phyloP scores from a whole-genome alignment of 1,284 basidiomycete genomes.

The Sanghuangporus sanghuang region DNA sequence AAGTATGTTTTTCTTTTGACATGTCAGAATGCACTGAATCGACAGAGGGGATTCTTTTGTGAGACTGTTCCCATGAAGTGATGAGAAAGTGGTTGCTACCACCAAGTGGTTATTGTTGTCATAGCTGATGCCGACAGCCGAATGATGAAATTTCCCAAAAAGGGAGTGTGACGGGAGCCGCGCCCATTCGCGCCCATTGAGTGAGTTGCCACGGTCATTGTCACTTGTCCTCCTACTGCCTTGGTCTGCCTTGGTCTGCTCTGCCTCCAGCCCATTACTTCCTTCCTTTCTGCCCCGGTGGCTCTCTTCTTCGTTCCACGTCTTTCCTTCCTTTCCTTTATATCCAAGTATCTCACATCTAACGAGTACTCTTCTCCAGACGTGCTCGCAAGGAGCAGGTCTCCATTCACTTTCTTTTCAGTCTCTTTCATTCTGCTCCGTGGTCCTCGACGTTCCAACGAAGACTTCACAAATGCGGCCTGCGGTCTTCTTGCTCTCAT shows the following conservation, averaged over 20 bases:
- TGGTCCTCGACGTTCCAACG: slow-evolving; percentile 16
- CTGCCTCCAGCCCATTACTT: slow-evolving; percentile 21
- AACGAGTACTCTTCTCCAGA: slow-evolving; percentile 24
- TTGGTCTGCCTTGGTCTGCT: slow-evolving; percentile 4
- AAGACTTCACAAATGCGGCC: slow-evolving; percentile 26
- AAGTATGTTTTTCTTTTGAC: too few species aligned
- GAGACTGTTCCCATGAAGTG: not conserved
- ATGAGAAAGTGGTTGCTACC: not conserved
- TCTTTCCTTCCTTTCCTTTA: slow-evolving; percentile 28
- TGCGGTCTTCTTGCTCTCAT: slow-evolving; percentile 6
- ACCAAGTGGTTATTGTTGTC: not conserved
- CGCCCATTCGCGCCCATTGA: not conserved
- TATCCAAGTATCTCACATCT: not conserved
- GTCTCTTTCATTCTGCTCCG: slow-evolving; percentile 22
- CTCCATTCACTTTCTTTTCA: slow-evolving; percentile 29
- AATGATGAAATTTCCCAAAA: not conserved
- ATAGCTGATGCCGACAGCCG: not conserved
- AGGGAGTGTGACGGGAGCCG: not conserved
- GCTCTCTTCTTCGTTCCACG: slow-evolving; percentile 40
- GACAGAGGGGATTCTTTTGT: not conserved
- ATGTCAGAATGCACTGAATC: too few species aligned
- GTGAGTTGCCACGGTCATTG: not conserved
- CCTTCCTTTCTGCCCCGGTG: slow-evolving; percentile 42
- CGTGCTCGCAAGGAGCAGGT: slow-evolving; percentile 52
- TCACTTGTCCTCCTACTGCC: not conserved